Base-by-base conservation (phyloP, 2,329 filamentous ascomycete species). In the Alternaria sp. region DNA sequence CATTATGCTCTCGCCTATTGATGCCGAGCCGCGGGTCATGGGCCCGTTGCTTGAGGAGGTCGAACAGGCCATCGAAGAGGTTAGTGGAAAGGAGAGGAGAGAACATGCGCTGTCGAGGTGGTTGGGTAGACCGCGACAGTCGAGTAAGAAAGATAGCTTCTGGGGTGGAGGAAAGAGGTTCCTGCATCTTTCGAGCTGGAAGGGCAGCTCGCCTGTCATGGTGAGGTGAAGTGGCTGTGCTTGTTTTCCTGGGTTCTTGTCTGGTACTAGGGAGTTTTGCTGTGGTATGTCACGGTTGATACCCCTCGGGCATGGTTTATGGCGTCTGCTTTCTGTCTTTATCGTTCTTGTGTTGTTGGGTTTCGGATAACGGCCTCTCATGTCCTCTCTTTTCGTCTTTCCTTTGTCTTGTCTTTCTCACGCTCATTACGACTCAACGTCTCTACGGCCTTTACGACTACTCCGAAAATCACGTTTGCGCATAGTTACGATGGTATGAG, bases 1-100 rank as follows among this genome's bases (percentile, higher is more conserved):
- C 0, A 74, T 81, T 40, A 76, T 81, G 61, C 71, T 81, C 1
- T 73, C 67, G 19, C 78, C 79, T 0, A 64, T 77, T n/a, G 73
- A 78, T 32, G 59, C 69, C 3, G 76, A 76, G 59, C 78, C 78
- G 4, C 65, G 73, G 23, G 72, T 80, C 30, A 77, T 80, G 73
- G 77, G 76, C 1, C 74, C 73, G 32, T 57, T 79, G 51, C 54
- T 79, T n/a, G 76, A 75, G 36, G 72, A 78, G 51, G 72, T 78
- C 15, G 72, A 75, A 19, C 56, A 62, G 21, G 71, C 71, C 15
- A 71, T 74, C 57, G 74, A 74, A 30, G 70, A 73, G 15, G 70
- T 70, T 4, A 61, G 64, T 32, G 67, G 65, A 23, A 46, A 44
- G 19, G 70, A 69, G 55, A 65, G 68, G 44, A 69, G 66, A 6